Conservation (phyloP, 257 asterid genomes). For the Nicotiana noctiflora region DNA sequence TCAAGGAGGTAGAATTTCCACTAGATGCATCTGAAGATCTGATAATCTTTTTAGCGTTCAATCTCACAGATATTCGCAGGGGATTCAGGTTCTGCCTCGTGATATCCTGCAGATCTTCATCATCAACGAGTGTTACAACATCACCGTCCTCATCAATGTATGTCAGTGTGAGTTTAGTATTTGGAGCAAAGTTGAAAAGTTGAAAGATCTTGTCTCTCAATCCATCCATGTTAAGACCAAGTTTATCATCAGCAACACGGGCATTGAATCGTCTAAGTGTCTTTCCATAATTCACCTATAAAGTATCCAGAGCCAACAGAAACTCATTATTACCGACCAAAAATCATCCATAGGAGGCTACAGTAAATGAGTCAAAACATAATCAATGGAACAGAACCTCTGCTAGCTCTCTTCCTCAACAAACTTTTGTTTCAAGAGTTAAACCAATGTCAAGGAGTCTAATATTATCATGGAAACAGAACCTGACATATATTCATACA, state of each 20-base stretch:
- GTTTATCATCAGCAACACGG: slow-evolving; percentile 24
- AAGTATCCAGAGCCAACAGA: not conserved
- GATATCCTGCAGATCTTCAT: slow-evolving; percentile 70
- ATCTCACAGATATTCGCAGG: slow-evolving; percentile 50
- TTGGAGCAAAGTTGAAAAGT: slow-evolving; percentile 54
- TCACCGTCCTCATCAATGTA: slow-evolving; percentile 77
- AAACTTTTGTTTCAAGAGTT: not conserved
- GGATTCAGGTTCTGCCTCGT: slow-evolving; percentile 71
- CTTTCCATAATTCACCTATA: slow-evolving; percentile 70
- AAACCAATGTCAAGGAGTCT: not conserved
- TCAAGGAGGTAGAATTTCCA: slow-evolving; percentile 34
- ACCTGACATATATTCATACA: not conserved
- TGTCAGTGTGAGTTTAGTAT: slow-evolving; percentile 48
- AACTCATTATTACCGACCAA: not conserved
- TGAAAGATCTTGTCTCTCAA: slow-evolving; percentile 50
- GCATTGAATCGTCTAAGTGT: slow-evolving; percentile 73
- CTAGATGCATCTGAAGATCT: slow-evolving; percentile 23
- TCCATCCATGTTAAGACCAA: slow-evolving; percentile 41
- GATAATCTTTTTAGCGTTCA: slow-evolving; percentile 20
- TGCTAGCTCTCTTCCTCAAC: not conserved
- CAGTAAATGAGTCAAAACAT: not conserved
- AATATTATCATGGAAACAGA: not conserved
- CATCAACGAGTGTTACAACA: slow-evolving; percentile 63
- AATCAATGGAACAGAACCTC: not conserved
- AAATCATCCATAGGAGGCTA: not conserved